Evolutionary conservation across 768 basidiomycete species (phyloP), one percentile per base, ranked within the genome.

Genomic region (Xerocomellus amylosporus): DNA sequence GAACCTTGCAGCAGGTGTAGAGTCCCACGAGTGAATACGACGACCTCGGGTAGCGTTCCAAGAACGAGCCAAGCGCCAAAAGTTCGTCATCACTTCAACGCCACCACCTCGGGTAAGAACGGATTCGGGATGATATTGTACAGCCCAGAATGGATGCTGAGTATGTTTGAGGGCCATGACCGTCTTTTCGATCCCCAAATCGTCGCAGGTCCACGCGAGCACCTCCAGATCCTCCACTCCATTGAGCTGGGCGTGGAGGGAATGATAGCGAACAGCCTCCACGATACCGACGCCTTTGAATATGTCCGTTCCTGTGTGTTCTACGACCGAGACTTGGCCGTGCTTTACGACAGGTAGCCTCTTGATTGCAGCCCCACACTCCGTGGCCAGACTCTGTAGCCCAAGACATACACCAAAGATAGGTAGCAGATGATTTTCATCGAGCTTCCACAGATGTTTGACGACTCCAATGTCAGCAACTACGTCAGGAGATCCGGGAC

Each of bases 111-210:
- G 73, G 2, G 90, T 93, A 60, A 87, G 78, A 4, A 88, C 81
- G 5, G 90, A 93, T 65, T 93, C 91, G 7, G 91, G 91, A 66
- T 93, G 91, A 66, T 93, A 93, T 64, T 93, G 91, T 22, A 93
- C 91, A 4, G 87, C 90, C 86, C 88, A 93, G 63, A 90, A 89
- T 5, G 91, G 90, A 55, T 77, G 79, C 22, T 61, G 69, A 46
- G 58, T 75, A 65, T 93, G 91, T 58, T 77, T 79, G 26, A 80
- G 72, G 38, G 84, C 89, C 90, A 93, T 93, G 43, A 90, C 75
- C 20, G 90, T 84, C 41, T 62, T 75, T 7, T 86, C 87, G 55
- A 88, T 84, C 49, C 85, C 87, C 22, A 72, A 72, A 22, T 75
- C 82, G 58, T 92, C 89, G 42, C 86, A 74, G 8, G 84, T 73